A percentile compares a stretch with the other conserved stretches of the same genome.
Evolutionary conservation across 768 basidiomycete genomes (phyloP).

Genomic region (Boletus huronensis): DNA sequence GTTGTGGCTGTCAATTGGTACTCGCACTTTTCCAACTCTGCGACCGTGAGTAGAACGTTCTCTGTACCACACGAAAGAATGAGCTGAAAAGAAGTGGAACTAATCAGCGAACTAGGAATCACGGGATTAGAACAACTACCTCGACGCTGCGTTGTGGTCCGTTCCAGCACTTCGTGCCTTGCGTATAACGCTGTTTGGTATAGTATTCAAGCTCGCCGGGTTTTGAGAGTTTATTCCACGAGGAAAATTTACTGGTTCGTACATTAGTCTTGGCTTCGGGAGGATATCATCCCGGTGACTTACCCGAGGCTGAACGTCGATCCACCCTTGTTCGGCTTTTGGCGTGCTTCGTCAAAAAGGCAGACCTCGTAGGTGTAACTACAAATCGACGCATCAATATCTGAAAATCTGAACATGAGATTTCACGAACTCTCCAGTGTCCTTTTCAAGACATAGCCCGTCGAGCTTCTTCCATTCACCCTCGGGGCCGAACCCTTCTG

Average conservation of each 20-base stretch:
- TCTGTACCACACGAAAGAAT: constrained; percentile 81
- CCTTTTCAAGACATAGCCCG: constrained; percentile 70
- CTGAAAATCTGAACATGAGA: too few species aligned
- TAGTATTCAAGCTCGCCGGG: constrained; percentile 75
- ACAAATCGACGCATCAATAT: constrained; percentile 7
- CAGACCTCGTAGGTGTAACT: constrained; percentile 96
- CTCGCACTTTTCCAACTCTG: constrained; percentile 95
- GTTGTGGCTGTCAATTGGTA: constrained; percentile 84
- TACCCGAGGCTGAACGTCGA: constrained; percentile 79
- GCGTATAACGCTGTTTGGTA: constrained; percentile 73
- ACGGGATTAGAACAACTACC: constrained; percentile 39
- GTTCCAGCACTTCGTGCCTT: constrained; percentile 93
- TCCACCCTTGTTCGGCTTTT: constrained; percentile 83
- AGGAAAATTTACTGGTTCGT: constrained; percentile 58
- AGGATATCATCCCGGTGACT: constrained; percentile 21
- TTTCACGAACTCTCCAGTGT: constrained; percentile 84
- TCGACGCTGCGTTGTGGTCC: constrained; percentile 85
- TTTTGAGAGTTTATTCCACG: constrained; percentile 67
- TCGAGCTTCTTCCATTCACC: constrained; percentile 98
- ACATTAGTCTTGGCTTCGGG: constrained; percentile 1
- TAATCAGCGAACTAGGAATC: constrained; percentile 2
- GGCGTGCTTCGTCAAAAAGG: constrained; percentile 82
- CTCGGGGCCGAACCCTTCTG: constrained; percentile 63
- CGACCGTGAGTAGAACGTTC: constrained; percentile 72
- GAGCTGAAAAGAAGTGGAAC: constrained; percentile 44